Evolutionary conservation across 352 stramenopile species (phyloP), one percentile per base, ranked within the genome.

Genomic region (Thalassiosira delicatula): DNA sequence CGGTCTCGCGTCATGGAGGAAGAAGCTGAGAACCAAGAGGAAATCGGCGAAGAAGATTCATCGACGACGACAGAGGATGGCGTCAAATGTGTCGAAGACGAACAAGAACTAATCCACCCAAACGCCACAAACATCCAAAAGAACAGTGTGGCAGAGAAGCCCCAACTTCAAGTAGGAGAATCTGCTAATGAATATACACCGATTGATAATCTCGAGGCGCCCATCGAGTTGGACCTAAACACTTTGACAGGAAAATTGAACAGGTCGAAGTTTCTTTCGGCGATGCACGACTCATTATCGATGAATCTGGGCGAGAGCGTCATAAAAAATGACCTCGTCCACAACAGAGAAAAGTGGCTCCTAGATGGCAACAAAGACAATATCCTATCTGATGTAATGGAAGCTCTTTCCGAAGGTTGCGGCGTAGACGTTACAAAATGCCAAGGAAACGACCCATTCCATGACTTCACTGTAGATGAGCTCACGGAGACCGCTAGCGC

Each of bases 201-300:
- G 17, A 49, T 17, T 49, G 32, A 25, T 5, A 14, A 40, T 49
- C 23, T 2, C 14, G 3, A 42, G n/a, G 27, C 40, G 11, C 19
- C 14, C 11, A 56, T 56, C 30, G 23, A 70, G 37, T 23, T 7
- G 14, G 62, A 35, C 42, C 21, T 59, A 37, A 29, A 12, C 14
- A n/a, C 40, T n/a, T 21, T 17, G 5, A 74, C 23, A 29, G 65
- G 65, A 37, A 74, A 65, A 23, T 40, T 65, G n/a, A 63, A 74
- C 14, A 21, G 49, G n/a, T 29, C 29, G 12, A 74, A 77, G 40
- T 51, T 77, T 1, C 69, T 77, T 12, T 53, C 69, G 35, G 33
- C 69, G 35, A 66, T 77, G 49, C 69, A 77, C 56, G 56, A 59
- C n/a, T 61, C 69, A 51, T 35, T 69, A 46, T 29, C 35, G 2